These are phyloP conservation scores for Chiua virens DNA, from an alignment of 768 basidiomycete genomes.

Conservation along the genomic window DNA sequence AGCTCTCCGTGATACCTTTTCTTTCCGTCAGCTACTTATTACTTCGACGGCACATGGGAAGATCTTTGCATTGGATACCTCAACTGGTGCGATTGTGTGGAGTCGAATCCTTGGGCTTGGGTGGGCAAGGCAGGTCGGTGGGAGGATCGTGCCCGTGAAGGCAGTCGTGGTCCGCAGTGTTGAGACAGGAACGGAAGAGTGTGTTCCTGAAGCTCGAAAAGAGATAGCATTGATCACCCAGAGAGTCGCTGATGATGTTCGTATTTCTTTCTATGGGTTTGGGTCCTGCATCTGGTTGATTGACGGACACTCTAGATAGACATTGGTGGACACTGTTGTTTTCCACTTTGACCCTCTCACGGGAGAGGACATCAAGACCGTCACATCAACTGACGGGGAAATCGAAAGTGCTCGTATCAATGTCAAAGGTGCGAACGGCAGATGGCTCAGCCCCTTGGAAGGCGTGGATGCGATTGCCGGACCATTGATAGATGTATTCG, in stretches of 20 bases:
- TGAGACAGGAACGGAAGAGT: conserved; percentile 26
- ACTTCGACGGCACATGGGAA: conserved; percentile 71
- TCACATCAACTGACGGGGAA: conserved; percentile 14
- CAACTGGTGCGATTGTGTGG: conserved; percentile 79
- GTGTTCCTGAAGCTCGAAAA: conserved; percentile 20
- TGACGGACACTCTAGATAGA: conserved; percentile 37
- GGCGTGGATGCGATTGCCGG: conserved; percentile 64
- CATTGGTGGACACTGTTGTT: conserved; percentile 65
- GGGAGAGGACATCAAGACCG: conserved; percentile 53
- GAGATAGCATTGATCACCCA: conserved; percentile 67
- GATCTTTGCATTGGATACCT: conserved; percentile 79
- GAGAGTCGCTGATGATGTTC: conserved; percentile 59
- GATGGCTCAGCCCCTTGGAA: conserved; percentile 43
- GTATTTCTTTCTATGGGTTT: conserved; percentile 20
- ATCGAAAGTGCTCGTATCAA: not conserved
- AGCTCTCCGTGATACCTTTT: conserved; percentile 73
- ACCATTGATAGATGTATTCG: conserved; percentile 56
- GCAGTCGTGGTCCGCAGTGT: conserved; percentile 48
- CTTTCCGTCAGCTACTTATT: conserved; percentile 83
- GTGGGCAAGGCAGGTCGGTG: conserved; percentile 60
- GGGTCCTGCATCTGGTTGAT: conserved; percentile 4
- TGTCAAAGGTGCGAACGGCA: conserved; percentile 5
- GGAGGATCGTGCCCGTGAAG: conserved; percentile 55
- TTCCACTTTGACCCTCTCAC: conserved; percentile 81
- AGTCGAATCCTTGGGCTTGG: conserved; percentile 73